These are phyloP conservation scores for Chaetomium tenue DNA, from an alignment of 495 filamentous ascomycete genomes.

Conservation along the genomic window DNA sequence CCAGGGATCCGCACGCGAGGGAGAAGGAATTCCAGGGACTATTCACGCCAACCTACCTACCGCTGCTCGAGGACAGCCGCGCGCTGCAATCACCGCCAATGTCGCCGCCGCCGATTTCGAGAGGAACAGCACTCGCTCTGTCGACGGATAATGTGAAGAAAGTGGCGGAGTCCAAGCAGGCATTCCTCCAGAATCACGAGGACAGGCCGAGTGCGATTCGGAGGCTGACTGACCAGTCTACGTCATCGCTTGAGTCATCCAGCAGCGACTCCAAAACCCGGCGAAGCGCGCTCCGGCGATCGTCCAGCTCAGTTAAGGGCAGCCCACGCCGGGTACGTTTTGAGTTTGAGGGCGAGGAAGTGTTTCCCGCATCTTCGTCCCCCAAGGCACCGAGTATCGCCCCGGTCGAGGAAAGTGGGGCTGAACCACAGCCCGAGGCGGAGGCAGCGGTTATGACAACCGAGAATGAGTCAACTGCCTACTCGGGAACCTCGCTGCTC, in stretches of 20 bases:
- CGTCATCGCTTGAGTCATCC: slow-evolving; percentile 46
- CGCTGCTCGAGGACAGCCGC: slow-evolving; percentile 52
- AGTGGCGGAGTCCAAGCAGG: slow-evolving; percentile 33
- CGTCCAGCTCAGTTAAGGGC: slow-evolving; percentile 46
- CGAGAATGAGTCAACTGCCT: slow-evolving; percentile 32
- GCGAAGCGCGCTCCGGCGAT: slow-evolving; percentile 52
- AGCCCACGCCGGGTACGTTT: slow-evolving; percentile 57
- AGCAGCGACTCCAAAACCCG: slow-evolving; percentile 40
- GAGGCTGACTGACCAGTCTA: slow-evolving; percentile 38
- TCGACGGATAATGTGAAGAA: slow-evolving; percentile 29
- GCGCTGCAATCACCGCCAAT: slow-evolving; percentile 29
- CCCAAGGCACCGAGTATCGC: slow-evolving; percentile 32
- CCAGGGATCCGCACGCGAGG: slow-evolving; percentile 48
- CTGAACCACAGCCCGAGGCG: slow-evolving; percentile 25
- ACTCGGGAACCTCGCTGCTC: slow-evolving; percentile 29
- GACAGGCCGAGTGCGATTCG: slow-evolving; percentile 24
- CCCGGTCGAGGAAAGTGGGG: slow-evolving; percentile 13
- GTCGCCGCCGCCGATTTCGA: slow-evolving; percentile 23
- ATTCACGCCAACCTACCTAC: slow-evolving; percentile 60
- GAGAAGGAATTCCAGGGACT: slow-evolving; percentile 59
- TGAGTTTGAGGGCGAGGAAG: slow-evolving; percentile 51
- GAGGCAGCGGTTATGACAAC: slow-evolving; percentile 24
- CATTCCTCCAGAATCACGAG: slow-evolving; percentile 1
- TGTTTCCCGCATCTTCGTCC: slow-evolving; percentile 49
- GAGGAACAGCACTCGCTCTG: slow-evolving; percentile 22